Conservation (phyloP, 2,329 filamentous ascomycete genomes). For the Hymenoscyphus scutula region DNA sequence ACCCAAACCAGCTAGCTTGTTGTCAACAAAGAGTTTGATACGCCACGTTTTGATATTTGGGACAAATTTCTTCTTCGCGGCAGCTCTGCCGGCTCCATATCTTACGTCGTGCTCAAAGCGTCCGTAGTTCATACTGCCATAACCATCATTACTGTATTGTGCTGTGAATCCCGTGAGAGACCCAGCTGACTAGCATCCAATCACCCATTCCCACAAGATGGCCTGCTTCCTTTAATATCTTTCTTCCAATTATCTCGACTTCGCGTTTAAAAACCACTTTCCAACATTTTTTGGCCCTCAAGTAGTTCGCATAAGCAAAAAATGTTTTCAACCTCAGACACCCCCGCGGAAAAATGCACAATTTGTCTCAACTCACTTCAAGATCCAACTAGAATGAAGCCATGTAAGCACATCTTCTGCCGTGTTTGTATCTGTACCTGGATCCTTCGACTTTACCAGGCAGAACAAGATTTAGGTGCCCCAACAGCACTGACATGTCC, state of each 20-base stretch:
- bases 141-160: no score
- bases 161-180: no score
- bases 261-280: neutral
- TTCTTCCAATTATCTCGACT: neutral
- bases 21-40: neutral
- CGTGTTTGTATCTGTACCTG: neutral
- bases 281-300: neutral
- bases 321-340: neutral
- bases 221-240: no score
- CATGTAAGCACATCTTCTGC: neutral
- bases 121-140: no score
- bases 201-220: no score
- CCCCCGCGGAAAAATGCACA: neutral
- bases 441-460: neutral
- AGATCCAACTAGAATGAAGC: neutral
- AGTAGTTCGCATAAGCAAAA: neutral
- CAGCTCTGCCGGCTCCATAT: no score
- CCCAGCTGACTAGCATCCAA: no score
- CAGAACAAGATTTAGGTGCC: neutral
- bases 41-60: neutral
- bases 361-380: neutral
- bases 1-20: neutral
- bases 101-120: no score
- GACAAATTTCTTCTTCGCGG: no score
- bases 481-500: neutral